phyloP scores from a whole-genome alignment of 2,329 filamentous ascomycete species.

The Fusarium sp. region DNA sequence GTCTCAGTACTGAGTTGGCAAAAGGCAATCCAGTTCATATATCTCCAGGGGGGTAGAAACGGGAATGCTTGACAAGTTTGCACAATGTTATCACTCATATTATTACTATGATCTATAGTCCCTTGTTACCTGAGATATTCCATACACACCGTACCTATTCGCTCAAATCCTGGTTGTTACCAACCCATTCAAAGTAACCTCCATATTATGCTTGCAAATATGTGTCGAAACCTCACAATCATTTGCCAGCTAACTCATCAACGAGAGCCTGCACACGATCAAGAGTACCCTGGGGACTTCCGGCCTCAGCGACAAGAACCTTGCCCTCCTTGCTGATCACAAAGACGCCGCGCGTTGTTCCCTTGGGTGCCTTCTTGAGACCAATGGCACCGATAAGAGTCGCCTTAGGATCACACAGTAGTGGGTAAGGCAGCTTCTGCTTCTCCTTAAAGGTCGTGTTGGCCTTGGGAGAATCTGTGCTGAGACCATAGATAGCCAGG shows the following conservation, averaged over 20 bases:
- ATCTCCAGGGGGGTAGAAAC: background rate
- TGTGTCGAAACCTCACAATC: background rate
- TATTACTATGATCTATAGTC: constrained; percentile 24
- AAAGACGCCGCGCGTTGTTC: constrained; percentile 88
- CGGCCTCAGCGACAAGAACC: constrained; percentile 79
- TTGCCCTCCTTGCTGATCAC: constrained; percentile 86
- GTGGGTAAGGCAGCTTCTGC: constrained; percentile 87
- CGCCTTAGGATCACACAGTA: constrained; percentile 83
- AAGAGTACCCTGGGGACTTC: constrained; percentile 82
- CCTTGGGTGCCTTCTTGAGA: constrained; percentile 85
- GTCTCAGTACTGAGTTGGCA: background rate
- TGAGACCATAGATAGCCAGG: constrained; percentile 89
- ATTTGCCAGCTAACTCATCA: constrained; percentile 54
- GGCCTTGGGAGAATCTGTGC: constrained; percentile 86
- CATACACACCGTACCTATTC: background rate
- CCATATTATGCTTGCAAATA: background rate
- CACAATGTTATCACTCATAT: background rate
- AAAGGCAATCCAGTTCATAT: accelerated
- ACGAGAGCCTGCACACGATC: constrained; percentile 81
- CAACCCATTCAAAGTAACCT: background rate
- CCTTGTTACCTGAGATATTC: background rate
- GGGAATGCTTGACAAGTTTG: background rate
- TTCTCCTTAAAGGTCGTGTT: constrained; percentile 95
- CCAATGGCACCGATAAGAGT: constrained; percentile 87
- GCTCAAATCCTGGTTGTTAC: background rate